A percentile compares a stretch with the other conserved stretches of the same genome.
Evolutionary conservation across 805 yeast species (phyloP).

Genomic region (Yarrowia phangngaensis): DNA sequence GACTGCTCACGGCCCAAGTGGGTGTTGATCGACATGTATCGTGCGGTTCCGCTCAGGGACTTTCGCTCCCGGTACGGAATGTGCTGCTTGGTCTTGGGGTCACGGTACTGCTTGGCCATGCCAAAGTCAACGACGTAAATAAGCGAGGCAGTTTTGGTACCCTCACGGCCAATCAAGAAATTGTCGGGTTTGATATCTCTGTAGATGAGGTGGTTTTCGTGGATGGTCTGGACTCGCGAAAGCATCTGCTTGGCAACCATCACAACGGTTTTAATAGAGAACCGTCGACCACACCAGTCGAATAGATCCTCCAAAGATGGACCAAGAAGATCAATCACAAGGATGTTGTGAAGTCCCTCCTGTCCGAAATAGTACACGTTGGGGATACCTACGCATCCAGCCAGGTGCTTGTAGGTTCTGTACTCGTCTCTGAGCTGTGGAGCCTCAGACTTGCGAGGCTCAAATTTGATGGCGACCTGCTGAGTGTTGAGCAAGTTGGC

Average conservation of each 20-base stretch:
- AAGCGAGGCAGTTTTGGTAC: slow-evolving; percentile 73
- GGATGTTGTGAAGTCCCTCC: slow-evolving; percentile 92
- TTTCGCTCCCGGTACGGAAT: slow-evolving; percentile 96
- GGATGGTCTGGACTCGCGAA: slow-evolving; percentile 76
- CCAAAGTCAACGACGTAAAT: slow-evolving; percentile 95
- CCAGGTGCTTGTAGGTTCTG: slow-evolving; percentile 84
- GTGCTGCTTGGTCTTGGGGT: slow-evolving; percentile 91
- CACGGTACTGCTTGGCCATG: slow-evolving; percentile 97
- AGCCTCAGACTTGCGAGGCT: slow-evolving; percentile 94
- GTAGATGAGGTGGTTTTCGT: slow-evolving; percentile 84
- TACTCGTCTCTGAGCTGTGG: slow-evolving; percentile 97
- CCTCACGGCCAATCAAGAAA: slow-evolving; percentile 87
- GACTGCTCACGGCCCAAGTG: slow-evolving; percentile 96
- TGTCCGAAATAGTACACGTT: slow-evolving; percentile 98
- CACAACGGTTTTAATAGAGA: slow-evolving; percentile 81
- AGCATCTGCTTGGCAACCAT: slow-evolving; percentile 96
- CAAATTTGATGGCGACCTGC: slow-evolving; percentile 92
- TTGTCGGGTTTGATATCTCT: slow-evolving; percentile 98
- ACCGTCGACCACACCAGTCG: slow-evolving; percentile 96
- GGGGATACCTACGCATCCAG: slow-evolving; percentile 83
- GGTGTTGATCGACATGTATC: slow-evolving; percentile 93
- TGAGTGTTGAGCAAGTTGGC: slow-evolving; percentile 84
- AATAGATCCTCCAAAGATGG: slow-evolving; percentile 94
- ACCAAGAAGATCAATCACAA: slow-evolving; percentile 91
- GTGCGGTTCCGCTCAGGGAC: slow-evolving; percentile 94